Base-by-base conservation (phyloP, 2,329 filamentous ascomycete genomes). In the Curvularia sp. region DNA sequence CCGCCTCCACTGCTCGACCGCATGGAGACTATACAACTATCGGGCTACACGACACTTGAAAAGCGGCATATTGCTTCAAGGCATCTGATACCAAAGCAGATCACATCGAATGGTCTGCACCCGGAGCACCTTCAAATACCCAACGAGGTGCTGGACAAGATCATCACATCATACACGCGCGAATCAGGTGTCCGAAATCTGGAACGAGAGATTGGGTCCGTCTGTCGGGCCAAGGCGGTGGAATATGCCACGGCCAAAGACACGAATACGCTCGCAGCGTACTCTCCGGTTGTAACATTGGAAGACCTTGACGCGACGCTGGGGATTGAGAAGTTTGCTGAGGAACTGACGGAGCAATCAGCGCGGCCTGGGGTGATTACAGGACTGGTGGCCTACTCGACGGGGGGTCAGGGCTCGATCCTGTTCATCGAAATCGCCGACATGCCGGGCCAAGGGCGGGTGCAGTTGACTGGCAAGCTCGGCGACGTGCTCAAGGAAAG, bases 341-440 rank as follows among this genome's bases (percentile, higher is more conserved):
- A 97, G 76, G 95, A 99, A 79, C 92, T 99, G 70, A 92, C 95
- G 12, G 94, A 96, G 76, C 92, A 91, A 72, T 87, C 86, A 38
- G 83, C 74, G 65, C 88, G 93, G 18, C 94, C 95, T 1, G 95
- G 95, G 55, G 91, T 99, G 55, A 94, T 99, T 36, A 99, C 95
- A 0, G 95, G 95, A 13, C 88, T 99, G 30, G 95, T 99, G 15
- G 95, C 95, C 8, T 99, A 97, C 80, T 92, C 89, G 72, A 90
- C 89, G 3, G 94, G 95, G 49, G 93, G 93, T 47, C 94, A 97
- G 76, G 95, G 95, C 62, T 93, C 91, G 73, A 99, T 99, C 71
- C 84, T 99, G 55, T 99, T 99, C 82, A 99, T 99, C 69, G 95
- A 99, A 79, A 92, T 97, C 43, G 92, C 94, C 10, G 93, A 97